These are phyloP conservation scores for Paratinospora sagittata DNA, from an alignment of 164 flowering plant species.

Conservation along the genomic window DNA sequence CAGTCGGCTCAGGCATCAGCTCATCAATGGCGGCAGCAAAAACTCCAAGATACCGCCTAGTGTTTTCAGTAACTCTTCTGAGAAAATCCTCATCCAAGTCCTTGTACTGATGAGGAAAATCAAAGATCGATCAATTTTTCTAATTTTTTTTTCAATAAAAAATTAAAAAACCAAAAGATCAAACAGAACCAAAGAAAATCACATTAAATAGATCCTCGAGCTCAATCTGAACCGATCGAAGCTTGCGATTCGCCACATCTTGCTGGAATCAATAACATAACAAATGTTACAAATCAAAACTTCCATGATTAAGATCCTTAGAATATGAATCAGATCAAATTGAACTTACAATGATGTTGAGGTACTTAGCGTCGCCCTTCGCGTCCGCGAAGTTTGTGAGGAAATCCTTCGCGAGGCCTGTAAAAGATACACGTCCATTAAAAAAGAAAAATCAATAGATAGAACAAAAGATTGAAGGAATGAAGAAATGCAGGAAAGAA, in stretches of 20 bases:
- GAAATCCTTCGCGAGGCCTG: conserved; percentile 77
- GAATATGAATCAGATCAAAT: neutral
- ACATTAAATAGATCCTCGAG: conserved; percentile 78
- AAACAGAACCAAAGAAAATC: conserved; percentile 1
- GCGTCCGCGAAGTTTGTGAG: conserved; percentile 66
- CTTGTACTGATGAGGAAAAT: conserved; percentile 49
- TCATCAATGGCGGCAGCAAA: conserved; percentile 86
- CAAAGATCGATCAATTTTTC: no score
- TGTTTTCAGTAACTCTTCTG: conserved; percentile 66
- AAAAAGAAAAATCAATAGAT: conserved; percentile 5
- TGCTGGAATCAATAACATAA: conserved; percentile 49
- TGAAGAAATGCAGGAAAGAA: neutral
- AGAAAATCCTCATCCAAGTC: conserved; percentile 82
- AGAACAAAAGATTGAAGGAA: conserved; percentile 7
- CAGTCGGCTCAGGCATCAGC: conserved; percentile 83
- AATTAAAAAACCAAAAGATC: neutral
- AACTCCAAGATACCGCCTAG: conserved; percentile 68
- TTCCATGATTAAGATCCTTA: neutral
- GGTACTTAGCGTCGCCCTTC: conserved; percentile 78
- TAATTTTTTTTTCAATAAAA: no score
- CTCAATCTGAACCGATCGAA: conserved; percentile 61
- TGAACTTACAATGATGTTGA: conserved; percentile 64
- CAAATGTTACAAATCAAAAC: neutral
- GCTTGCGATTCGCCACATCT: conserved; percentile 79
- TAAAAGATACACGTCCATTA: neutral